Base-by-base conservation (phyloP, 441 rosid species). In the Gossypium schwendimanii region DNA sequence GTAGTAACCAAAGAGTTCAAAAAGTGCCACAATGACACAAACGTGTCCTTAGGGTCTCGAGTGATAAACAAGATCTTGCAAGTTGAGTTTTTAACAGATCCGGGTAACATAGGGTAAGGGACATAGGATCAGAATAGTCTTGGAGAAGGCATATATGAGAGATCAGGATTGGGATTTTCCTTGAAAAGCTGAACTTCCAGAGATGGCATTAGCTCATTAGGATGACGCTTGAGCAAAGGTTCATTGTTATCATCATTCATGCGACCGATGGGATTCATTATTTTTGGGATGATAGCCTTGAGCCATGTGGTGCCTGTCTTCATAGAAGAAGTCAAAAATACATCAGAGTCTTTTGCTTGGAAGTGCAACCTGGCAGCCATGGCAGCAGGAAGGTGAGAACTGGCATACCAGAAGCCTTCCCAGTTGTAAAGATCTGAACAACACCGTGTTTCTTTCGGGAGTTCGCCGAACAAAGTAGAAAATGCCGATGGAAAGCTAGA, bases 11-110 rank as follows among this genome's bases (percentile, higher is more conserved):
- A 28, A 10, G 61, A 24, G 68, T 78, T 84, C 12, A 73, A 8
- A 75, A 81, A 77, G 75, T 86, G 80, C 85, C 86, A 83, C 9
- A 83, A 73, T 11, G 87, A 83, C n/a, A 84, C 81, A 6, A 84
- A 75, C 2, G 76, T 72, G 75, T 87, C 86, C 53, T 81, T 83
- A 1, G 87, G 86, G 7, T 85, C 62, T 45, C 87, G 69, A 18
- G 85, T 69, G 15, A 83, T 79, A 74, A 81, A 83, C 6, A 85
- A 74, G 8, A 81, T 62, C 80, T 71, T 85, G 70, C 83, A 79
- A 0, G 75, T 71, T 8, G 82, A 76, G 57, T 69, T 72, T 77
- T 41, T 79, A 44, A 79, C 59, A 15, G 84, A 74, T 3, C 80
- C 81, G 0, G 85, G 66, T 8, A 81, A 53, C 57, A 72, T 67